These are phyloP conservation scores for Cerioporus squamosus DNA, from an alignment of 1,284 basidiomycete genomes.

Conservation along the genomic window DNA sequence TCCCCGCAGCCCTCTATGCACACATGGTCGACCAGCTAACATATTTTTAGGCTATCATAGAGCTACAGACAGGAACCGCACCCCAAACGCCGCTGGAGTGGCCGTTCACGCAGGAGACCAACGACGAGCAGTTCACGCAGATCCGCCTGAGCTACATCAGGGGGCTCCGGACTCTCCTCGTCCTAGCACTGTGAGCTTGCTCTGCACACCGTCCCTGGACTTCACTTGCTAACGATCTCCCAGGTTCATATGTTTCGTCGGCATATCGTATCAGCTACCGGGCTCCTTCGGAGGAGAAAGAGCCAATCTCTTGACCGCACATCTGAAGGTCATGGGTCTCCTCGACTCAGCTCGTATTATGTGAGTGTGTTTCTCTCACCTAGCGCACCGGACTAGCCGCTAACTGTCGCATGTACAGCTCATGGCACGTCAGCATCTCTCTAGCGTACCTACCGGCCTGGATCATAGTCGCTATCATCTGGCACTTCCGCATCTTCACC, in stretches of 20 bases:
- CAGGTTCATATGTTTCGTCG: slow-evolving; percentile 69
- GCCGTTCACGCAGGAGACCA: slow-evolving; percentile 73
- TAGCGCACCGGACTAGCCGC: neutral
- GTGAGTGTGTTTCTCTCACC: slow-evolving; percentile 36
- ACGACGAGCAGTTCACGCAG: slow-evolving; percentile 58
- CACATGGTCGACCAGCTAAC: neutral
- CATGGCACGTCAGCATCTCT: slow-evolving; percentile 67
- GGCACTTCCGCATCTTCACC: slow-evolving; percentile 69
- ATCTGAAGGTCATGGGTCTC: slow-evolving; percentile 78
- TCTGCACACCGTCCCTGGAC: neutral
- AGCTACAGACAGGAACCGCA: slow-evolving; percentile 58
- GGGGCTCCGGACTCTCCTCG: slow-evolving; percentile 64
- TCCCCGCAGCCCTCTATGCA: neutral
- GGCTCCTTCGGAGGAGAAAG: slow-evolving; percentile 68
- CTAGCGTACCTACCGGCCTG: slow-evolving; percentile 67
- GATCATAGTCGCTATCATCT: slow-evolving; percentile 65
- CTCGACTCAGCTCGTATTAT: slow-evolving; percentile 66
- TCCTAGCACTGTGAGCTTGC: slow-evolving; percentile 57
- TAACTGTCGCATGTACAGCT: slow-evolving; percentile 41
- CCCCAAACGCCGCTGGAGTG: slow-evolving; percentile 65
- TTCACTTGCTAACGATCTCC: neutral
- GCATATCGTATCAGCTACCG: slow-evolving; percentile 74
- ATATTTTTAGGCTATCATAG: slow-evolving; percentile 62
- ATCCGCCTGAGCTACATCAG: slow-evolving; percentile 65
- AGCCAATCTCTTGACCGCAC: slow-evolving; percentile 60